Percentiles rank a stretch among this genome's conserved stretches.
These are phyloP conservation scores for Mrakia frigida DNA, from an alignment of 768 basidiomycete genomes.

Conservation along the genomic window DNA sequence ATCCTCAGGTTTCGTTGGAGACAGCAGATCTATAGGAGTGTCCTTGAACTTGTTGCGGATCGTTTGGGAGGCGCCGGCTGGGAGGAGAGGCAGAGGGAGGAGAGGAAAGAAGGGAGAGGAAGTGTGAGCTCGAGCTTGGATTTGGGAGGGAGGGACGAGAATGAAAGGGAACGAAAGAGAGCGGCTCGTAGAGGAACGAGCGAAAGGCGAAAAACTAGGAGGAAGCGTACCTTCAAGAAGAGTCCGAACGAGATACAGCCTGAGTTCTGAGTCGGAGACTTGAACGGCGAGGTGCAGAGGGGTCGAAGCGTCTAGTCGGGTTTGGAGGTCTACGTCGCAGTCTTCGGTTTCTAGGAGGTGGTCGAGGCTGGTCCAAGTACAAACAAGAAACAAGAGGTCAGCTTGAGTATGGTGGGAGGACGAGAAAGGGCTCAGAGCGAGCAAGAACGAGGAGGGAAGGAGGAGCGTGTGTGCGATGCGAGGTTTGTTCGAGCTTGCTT, in stretches of 20 bases:
- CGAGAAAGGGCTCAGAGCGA: too few species aligned
- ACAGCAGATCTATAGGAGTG: constrained; percentile 28
- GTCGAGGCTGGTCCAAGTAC: constrained; percentile 22
- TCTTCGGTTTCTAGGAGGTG: constrained; percentile 27
- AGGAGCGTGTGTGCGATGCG: background rate
- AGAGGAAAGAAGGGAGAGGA: background rate
- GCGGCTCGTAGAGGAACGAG: background rate
- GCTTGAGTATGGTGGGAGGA: background rate
- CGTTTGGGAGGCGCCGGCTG: constrained; percentile 27
- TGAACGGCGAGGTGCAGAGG: constrained; percentile 32
- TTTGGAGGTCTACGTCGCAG: constrained; percentile 32
- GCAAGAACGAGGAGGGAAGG: background rate
- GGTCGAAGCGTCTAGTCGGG: constrained; percentile 28
- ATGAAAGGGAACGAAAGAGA: background rate
- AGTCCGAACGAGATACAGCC: constrained; percentile 24
- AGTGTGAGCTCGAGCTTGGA: background rate
- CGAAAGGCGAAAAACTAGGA: background rate
- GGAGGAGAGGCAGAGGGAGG: constrained; percentile 11
- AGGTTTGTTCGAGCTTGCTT: too few species aligned
- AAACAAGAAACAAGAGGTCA: background rate
- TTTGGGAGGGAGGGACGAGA: background rate
- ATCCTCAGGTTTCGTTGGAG: constrained; percentile 23
- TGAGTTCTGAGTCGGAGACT: constrained; percentile 19
- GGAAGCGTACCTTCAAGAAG: background rate
- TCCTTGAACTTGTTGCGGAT: constrained; percentile 29